Percentiles rank a stretch among this genome's conserved stretches.
These are phyloP conservation scores for Gynandropsis gynandra DNA, from an alignment of 345 rosid species.

Conservation along the genomic window DNA sequence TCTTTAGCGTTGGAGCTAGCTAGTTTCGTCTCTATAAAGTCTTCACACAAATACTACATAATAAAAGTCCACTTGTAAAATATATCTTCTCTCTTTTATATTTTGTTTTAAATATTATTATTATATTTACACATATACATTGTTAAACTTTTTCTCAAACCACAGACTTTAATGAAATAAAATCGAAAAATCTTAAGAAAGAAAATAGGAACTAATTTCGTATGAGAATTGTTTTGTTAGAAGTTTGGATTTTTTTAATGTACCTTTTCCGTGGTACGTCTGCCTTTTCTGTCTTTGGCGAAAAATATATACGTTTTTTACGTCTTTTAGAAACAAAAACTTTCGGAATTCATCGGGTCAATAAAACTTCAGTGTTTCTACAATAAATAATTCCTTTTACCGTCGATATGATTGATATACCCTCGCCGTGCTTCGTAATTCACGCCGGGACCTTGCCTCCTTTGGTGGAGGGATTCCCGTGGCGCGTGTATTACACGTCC, in stretches of 20 bases:
- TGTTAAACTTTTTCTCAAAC: no score
- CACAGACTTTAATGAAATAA: no score
- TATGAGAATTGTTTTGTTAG: not conserved
- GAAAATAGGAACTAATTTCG: not conserved
- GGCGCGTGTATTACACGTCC: constrained; percentile 16
- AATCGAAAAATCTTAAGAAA: not conserved
- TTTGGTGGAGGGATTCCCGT: constrained; percentile 1
- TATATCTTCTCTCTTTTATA: not conserved
- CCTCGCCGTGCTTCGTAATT: not conserved
- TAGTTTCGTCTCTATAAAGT: constrained; percentile 21
- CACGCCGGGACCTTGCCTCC: constrained; percentile 16
- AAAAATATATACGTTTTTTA: not conserved
- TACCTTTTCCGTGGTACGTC: constrained; percentile 34
- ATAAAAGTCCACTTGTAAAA: constrained; percentile 21
- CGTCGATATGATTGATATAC: not conserved
- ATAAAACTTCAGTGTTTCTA: not conserved
- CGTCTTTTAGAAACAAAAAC: constrained; percentile 3
- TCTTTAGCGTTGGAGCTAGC: constrained; percentile 23
- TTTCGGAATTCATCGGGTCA: constrained; percentile 15
- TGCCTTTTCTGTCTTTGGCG: constrained; percentile 15
- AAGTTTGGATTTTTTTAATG: constrained; percentile 14
- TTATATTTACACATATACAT: no score
- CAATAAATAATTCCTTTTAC: not conserved
- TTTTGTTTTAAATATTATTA: not conserved
- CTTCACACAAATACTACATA: not conserved